phyloP scores from a whole-genome alignment of 495 filamentous ascomycete species.

The Durotheca rogersii region DNA sequence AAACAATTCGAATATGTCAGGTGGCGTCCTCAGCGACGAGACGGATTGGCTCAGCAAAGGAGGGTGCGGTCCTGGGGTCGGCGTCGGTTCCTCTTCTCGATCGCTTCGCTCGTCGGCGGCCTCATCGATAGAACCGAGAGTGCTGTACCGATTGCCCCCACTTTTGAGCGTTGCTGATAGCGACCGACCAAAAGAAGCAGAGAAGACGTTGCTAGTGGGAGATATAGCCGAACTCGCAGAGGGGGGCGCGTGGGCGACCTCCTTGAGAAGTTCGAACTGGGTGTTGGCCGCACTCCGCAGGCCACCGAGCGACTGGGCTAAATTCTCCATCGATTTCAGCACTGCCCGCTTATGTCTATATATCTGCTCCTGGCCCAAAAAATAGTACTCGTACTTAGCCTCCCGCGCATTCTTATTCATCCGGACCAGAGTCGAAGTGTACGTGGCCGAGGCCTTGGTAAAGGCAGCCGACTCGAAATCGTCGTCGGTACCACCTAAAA shows the following conservation, averaged over 20 bases:
- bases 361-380: conserved; percentile 77
- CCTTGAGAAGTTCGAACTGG: conserved; percentile 79
- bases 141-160: conserved; percentile 30
- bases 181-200: conserved; percentile 37
- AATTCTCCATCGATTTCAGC: conserved; percentile 79
- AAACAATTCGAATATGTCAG: conserved; percentile 85
- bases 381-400: conserved; percentile 86
- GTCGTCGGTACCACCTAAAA: conserved; percentile 80
- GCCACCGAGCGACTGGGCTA: conserved; percentile 89
- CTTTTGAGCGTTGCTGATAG: conserved; percentile 36
- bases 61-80: conserved; percentile 4
- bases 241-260: conserved; percentile 42
- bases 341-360: conserved; percentile 78
- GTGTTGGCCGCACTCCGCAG: conserved; percentile 84
- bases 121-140: conserved; percentile 66
- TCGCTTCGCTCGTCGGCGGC: conserved; percentile 60
- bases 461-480: conserved; percentile 67
- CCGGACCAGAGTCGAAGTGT: conserved; percentile 66
- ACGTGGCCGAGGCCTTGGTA: conserved; percentile 62
- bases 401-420: conserved; percentile 82
- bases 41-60: conserved; percentile 18
- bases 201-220: conserved; percentile 35
- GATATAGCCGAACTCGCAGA: conserved; percentile 28
- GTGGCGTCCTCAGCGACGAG: conserved; percentile 53
- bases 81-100: conserved; percentile 39